A percentile compares a stretch with the other conserved stretches of the same genome.
phyloP scores from a whole-genome alignment of 73 alveolate genomes.

The Blepharisma japonicum region DNA sequence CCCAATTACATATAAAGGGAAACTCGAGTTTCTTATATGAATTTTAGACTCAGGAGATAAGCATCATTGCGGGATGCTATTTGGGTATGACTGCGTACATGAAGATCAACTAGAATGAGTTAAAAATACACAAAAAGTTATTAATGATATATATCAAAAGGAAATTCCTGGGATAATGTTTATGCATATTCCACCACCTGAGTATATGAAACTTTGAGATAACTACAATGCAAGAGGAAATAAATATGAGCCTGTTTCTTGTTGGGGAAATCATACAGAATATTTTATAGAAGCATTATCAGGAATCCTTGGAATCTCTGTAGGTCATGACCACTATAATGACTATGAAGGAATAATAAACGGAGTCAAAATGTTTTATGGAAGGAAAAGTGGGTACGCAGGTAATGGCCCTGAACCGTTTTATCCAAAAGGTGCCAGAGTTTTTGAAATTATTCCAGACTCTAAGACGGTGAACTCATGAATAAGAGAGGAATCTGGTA shows the following conservation, averaged over 20 bases:
- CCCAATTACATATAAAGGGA: conserved; percentile 42
- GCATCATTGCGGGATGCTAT: conserved; percentile 27
- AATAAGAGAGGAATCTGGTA: conserved; percentile 42
- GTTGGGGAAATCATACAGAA: conserved; percentile 51
- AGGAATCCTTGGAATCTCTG: conserved; percentile 32
- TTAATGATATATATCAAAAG: not conserved
- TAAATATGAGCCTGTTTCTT: conserved; percentile 46
- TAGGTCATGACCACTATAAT: conserved; percentile 60
- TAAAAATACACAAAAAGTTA: conserved; percentile 21
- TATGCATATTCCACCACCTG: conserved; percentile 54
- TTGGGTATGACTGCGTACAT: conserved; percentile 51
- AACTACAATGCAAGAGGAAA: conserved; percentile 31
- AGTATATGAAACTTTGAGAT: conserved; percentile 35
- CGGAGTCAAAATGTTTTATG: conserved; percentile 42
- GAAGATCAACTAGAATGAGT: conserved; percentile 52
- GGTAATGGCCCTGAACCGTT: conserved; percentile 39
- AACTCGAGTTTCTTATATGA: conserved; percentile 40
- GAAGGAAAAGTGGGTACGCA: conserved; percentile 64
- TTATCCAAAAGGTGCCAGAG: conserved; percentile 39
- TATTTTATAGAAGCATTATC: conserved; percentile 41
- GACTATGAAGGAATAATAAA: conserved; percentile 45
- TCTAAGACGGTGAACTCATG: conserved; percentile 36
- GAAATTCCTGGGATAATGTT: conserved; percentile 38
- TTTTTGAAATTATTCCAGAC: conserved; percentile 34
- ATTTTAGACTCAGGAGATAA: conserved; percentile 48